phyloP scores from a whole-genome alignment of 2,329 filamentous ascomycete species.

The Mycosphaerella sp. region DNA sequence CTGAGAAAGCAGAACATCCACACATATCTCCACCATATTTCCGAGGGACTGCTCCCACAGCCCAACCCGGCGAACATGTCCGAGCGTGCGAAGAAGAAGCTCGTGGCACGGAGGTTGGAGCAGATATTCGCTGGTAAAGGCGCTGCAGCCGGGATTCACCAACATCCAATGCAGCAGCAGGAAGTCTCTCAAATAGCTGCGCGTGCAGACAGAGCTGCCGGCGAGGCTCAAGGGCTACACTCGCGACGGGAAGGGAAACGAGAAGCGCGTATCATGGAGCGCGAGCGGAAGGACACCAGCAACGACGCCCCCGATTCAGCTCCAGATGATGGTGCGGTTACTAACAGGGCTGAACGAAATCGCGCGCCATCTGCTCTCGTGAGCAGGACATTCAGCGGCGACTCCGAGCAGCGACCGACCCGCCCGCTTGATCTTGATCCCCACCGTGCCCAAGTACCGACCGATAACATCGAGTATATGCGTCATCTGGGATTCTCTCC shows the following conservation, averaged over 20 bases:
- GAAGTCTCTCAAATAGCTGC: conserved; percentile 53
- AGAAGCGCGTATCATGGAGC: conserved; percentile 42
- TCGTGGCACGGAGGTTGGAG: conserved; percentile 70
- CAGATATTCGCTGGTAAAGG: conserved; percentile 73
- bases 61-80: conserved; percentile 51
- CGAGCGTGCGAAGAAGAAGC: conserved; percentile 67
- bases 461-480: conserved; percentile 75
- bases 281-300: conserved; percentile 16
- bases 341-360: neutral
- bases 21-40: conserved; percentile 66
- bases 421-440: conserved; percentile 71
- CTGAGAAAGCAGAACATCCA: conserved; percentile 56
- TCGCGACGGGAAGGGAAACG: conserved; percentile 39
- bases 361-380: neutral
- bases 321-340: conserved; percentile 4
- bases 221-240: conserved; percentile 37
- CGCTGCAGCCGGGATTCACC: conserved; percentile 40
- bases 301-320: conserved; percentile 8
- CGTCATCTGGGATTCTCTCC: conserved; percentile 64
- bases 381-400: neutral
- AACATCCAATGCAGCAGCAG: conserved; percentile 51
- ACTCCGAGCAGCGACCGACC: conserved; percentile 65
- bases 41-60: conserved; percentile 60
- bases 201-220: conserved; percentile 39
- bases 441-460: conserved; percentile 65